Evolutionary conservation across 2,329 filamentous ascomycete genomes (phyloP), one percentile per base, ranked within the genome.

Genomic region (Fusarium sp.): DNA sequence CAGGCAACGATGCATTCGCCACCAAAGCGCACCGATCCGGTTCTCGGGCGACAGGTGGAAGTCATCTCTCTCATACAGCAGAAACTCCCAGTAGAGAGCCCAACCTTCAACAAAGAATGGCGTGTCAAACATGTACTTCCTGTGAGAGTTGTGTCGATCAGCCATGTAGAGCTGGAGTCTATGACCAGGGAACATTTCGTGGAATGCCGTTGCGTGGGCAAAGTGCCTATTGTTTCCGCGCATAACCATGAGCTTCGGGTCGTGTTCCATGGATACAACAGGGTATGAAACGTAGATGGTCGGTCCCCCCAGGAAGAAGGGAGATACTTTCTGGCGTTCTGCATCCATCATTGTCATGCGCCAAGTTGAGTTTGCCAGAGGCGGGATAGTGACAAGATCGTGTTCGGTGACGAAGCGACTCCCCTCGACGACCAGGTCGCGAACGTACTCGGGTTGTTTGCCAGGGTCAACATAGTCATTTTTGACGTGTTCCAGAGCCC

Each of bases 81-180:
- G n/a, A 27, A 64, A 65, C 45, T 64, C 61, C 61, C 61, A 64
- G n/a, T 64, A 64, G 0, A 64, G 3, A 3, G 61, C 61, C 61
- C 61, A 64, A 0, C 61, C 61, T 13, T 64, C 61, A 1, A 64
- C 61, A 6, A 58, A 64, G 6, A 65, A 64, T 0, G 61, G 61
- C 0, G 61, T 64, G 1, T 65, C 52, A 3, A 64, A 64, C 0
- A 64, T 65, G 6, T 50, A 17, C 14, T 61, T 65, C 2, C 61
- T 46, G 8, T 64, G 61, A 0, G 61, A 53, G 35, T 64, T 64
- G 1, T 64, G 65, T 0, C 61, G 32, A 6, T 64, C 61, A 0
- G 61, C 61, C 61, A 64, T 64, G 42, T 65, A 64, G 2, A 64
- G 57, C 35, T 64, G 61, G 0, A 64, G 3, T 36, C 61, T 51